phyloP scores from a whole-genome alignment of 768 basidiomycete species.

The Melanogaster broomeanus region DNA sequence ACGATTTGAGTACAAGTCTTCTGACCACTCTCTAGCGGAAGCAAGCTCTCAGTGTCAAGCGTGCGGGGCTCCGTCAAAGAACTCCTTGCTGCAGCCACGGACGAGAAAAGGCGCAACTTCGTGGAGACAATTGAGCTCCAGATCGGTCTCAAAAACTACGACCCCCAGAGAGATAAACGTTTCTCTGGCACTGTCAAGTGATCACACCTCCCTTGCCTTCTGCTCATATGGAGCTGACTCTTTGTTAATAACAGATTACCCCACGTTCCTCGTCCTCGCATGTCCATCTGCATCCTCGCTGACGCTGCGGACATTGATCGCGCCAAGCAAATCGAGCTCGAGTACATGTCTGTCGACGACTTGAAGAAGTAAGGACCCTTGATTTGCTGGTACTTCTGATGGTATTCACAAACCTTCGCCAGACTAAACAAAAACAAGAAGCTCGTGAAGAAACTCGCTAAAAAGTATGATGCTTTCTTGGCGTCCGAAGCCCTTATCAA shows the following conservation, averaged over 20 bases:
- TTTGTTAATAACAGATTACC: constrained; percentile 64
- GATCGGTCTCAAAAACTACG: constrained; percentile 98
- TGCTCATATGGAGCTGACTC: constrained; percentile 1
- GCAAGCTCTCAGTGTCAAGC: constrained; percentile 98
- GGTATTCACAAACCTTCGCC: background rate
- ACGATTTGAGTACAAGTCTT: background rate
- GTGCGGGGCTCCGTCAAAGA: constrained; percentile 98
- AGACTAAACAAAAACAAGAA: constrained; percentile 99
- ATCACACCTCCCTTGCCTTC: constrained; percentile 16
- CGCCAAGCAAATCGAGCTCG: constrained; percentile 96
- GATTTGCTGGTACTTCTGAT: background rate
- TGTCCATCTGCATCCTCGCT: constrained; percentile 99
- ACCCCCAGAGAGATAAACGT: constrained; percentile 99
- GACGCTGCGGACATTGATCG: constrained; percentile 99
- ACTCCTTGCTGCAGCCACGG: constrained; percentile 78
- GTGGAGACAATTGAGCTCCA: constrained; percentile 96
- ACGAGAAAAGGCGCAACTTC: constrained; percentile 92
- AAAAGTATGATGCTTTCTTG: constrained; percentile 99
- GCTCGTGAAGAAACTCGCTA: constrained; percentile 99
- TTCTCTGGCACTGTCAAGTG: constrained; percentile 99
- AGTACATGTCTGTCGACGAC: constrained; percentile 99
- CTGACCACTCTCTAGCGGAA: constrained; percentile 32
- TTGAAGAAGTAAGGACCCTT: constrained; percentile 83
- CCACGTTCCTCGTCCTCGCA: constrained; percentile 96
- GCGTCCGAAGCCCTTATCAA: constrained; percentile 97